Conservation (phyloP, 2,329 filamentous ascomycete genomes). For the Exophiala phaeomuriformis region DNA sequence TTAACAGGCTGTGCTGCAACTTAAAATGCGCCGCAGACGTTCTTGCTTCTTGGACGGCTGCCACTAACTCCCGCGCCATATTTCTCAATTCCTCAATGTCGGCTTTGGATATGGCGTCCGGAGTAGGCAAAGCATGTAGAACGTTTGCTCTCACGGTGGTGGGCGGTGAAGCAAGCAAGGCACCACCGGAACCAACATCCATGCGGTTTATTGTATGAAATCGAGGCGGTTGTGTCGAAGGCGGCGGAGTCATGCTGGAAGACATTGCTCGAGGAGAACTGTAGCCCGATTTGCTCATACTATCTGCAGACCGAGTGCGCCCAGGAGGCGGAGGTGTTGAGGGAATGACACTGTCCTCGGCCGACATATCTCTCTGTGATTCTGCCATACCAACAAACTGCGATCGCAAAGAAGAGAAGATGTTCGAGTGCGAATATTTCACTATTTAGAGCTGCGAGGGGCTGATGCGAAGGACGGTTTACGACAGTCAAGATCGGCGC, state of each 20-base stretch:
- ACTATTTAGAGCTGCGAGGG: background rate
- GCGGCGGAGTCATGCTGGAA: constrained; percentile 23
- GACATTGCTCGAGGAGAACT: constrained; percentile 23
- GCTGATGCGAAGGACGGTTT: background rate
- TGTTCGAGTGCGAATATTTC: background rate
- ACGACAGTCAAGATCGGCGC: background rate
- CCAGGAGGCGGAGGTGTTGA: constrained; percentile 20
- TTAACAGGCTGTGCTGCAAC: constrained; percentile 76
- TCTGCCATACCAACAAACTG: constrained; percentile 10
- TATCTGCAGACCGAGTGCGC: constrained; percentile 20
- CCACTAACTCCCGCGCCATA: constrained; percentile 49
- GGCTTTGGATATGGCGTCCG: constrained; percentile 47
- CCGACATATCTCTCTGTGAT: background rate
- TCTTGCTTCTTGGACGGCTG: constrained; percentile 57
- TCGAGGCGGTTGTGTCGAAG: constrained; percentile 23
- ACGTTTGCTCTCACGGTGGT: constrained; percentile 39
- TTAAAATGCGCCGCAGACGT: constrained; percentile 86
- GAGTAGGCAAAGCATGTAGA: constrained; percentile 41
- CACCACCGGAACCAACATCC: constrained; percentile 6
- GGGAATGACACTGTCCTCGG: constrained; percentile 7
- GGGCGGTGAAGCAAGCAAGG: constrained; percentile 40
- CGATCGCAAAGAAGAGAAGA: background rate
- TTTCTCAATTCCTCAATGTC: constrained; percentile 46
- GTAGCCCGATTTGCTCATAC: constrained; percentile 20
- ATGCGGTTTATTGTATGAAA: constrained; percentile 18